phyloP scores from a whole-genome alignment of 768 basidiomycete genomes.

The Termitomyces titanicus region DNA sequence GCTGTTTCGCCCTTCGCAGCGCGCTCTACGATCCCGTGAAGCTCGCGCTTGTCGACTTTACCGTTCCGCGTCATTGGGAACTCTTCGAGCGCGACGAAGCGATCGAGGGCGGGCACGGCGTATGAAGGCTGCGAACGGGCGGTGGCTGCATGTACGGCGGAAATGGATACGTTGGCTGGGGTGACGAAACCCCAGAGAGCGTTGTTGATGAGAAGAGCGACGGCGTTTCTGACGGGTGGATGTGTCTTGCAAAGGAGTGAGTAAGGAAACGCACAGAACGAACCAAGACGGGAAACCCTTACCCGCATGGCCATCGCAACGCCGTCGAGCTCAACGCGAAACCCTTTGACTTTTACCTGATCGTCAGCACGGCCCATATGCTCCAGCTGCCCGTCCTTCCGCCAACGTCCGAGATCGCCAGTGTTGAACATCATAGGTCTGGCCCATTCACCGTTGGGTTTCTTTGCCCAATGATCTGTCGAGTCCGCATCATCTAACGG shows the following conservation, averaged over 20 bases:
- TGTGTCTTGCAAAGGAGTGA: not conserved
- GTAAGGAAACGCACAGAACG: not conserved
- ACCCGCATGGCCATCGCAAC: conserved; percentile 61
- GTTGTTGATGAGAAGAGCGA: conserved; percentile 17
- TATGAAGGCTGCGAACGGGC: conserved; percentile 50
- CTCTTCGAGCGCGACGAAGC: conserved; percentile 36
- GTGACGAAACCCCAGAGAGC: conserved; percentile 19
- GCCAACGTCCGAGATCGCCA: conserved; percentile 57
- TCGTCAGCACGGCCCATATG: conserved; percentile 60
- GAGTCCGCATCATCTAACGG: conserved; percentile 32
- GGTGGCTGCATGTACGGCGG: conserved; percentile 16
- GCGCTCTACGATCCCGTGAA: conserved; percentile 19
- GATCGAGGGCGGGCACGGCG: conserved; percentile 51
- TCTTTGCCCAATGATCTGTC: conserved; percentile 2
- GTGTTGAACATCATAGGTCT: conserved; percentile 59
- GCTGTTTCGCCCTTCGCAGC: not conserved
- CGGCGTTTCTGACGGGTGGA: conserved; percentile 13
- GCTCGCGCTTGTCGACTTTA: conserved; percentile 46
- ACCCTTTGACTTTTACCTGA: conserved; percentile 65
- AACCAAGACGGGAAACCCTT: not conserved
- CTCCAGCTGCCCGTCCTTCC: conserved; percentile 48
- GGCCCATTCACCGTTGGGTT: conserved; percentile 15
- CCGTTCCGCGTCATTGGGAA: conserved; percentile 55
- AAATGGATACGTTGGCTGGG: conserved; percentile 10
- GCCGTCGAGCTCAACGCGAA: conserved; percentile 62